Conservation (phyloP, 768 basidiomycete genomes). For the Lentinula raphanica region DNA sequence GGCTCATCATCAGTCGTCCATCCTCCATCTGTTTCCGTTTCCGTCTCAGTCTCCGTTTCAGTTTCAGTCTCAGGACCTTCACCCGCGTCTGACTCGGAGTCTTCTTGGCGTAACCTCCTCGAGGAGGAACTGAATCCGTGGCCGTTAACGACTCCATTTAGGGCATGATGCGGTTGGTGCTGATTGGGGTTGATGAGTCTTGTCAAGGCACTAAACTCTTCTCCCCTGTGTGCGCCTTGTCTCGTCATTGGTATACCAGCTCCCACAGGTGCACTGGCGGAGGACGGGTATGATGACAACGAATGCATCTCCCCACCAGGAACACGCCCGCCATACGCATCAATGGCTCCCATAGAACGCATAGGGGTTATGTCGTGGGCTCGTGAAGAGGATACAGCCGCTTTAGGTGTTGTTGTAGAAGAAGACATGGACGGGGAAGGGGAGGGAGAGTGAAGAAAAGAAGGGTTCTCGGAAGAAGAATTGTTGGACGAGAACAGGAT, state of each 20-base stretch:
- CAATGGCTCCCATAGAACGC: constrained; percentile 51
- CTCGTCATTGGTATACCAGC: neutral
- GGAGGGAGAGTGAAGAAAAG: constrained; percentile 7
- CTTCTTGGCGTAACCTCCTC: neutral
- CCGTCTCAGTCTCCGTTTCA: constrained; percentile 29
- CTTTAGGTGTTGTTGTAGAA: constrained; percentile 13
- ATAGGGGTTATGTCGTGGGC: constrained; percentile 27
- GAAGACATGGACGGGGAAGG: constrained; percentile 10
- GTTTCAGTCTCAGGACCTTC: constrained; percentile 15
- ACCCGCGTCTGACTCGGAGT: constrained; percentile 29
- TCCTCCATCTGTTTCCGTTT: constrained; percentile 47
- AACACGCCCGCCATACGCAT: constrained; percentile 42
- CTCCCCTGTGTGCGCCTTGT: neutral
- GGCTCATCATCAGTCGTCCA: constrained; percentile 75
- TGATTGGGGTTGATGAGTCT: constrained; percentile 1
- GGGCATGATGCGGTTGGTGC: constrained; percentile 4
- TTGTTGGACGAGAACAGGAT: constrained; percentile 55
- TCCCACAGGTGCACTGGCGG: neutral
- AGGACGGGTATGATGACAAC: neutral
- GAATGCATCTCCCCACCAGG: constrained; percentile 18
- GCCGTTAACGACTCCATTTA: constrained; percentile 4
- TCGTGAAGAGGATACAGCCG: constrained; percentile 12
- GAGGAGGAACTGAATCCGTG: neutral
- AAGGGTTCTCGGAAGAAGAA: constrained; percentile 11
- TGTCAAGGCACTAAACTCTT: neutral